Evolutionary conservation across 2,329 filamentous ascomycete genomes (phyloP).

Genomic region (Aureobasidium sp.): DNA sequence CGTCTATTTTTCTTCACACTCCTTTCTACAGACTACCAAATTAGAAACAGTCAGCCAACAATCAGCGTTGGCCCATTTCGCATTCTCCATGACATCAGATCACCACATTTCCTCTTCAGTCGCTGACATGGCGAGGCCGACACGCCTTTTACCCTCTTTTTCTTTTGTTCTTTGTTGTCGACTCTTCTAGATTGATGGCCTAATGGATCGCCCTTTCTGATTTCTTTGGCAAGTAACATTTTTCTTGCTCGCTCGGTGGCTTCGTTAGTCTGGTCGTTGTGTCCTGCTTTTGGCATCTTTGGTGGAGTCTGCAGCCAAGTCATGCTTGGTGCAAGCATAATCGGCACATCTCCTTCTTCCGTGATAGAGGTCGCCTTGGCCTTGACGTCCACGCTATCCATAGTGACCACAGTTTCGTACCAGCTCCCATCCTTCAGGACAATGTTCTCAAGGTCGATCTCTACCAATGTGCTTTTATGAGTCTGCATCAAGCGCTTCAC

Average conservation of each 20-base stretch:
- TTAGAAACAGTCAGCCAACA: neutral
- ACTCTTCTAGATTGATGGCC: neutral
- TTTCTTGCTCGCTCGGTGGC: neutral
- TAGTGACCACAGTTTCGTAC: constrained; percentile 73
- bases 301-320: too few species aligned
- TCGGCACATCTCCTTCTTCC: constrained; percentile 17
- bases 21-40: neutral
- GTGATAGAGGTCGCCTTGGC: neutral
- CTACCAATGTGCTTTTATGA: constrained; percentile 62
- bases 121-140: neutral
- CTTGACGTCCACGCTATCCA: constrained; percentile 35
- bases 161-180: neutral
- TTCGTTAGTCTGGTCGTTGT: neutral
- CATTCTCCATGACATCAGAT: neutral
- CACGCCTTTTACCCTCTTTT: neutral
- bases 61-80: neutral
- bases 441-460: constrained; percentile 76
- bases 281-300: neutral
- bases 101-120: neutral
- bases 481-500: constrained; percentile 60
- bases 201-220: neutral
- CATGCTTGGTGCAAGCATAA: constrained; percentile 14
- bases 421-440: constrained; percentile 64
- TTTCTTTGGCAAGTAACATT: neutral
- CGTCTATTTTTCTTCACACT: neutral